Evolutionary conservation across 495 filamentous ascomycete species (phyloP).

Genomic region (Margaritispora aquatica): DNA sequence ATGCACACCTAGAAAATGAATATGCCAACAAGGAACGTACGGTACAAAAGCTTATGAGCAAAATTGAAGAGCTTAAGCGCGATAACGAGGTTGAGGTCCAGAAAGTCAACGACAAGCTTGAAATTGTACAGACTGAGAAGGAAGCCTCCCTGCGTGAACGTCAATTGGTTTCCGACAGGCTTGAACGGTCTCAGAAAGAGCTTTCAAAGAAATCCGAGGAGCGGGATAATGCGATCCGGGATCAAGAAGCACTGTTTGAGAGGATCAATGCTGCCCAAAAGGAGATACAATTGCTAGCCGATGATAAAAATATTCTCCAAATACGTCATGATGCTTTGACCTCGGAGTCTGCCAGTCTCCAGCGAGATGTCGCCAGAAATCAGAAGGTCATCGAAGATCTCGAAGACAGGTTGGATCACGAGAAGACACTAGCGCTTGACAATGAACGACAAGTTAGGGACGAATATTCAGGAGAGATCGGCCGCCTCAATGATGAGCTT

Average conservation of each 20-base stretch:
- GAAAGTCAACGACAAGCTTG: conserved; percentile 38
- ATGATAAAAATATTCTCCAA: conserved; percentile 68
- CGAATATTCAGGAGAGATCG: conserved; percentile 59
- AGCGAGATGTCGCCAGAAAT: conserved; percentile 54
- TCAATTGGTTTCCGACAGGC: conserved; percentile 36
- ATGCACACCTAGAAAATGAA: conserved; percentile 14
- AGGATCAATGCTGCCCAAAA: conserved; percentile 46
- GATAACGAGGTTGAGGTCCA: conserved; percentile 36
- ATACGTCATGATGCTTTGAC: conserved; percentile 64
- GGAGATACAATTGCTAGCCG: conserved; percentile 39
- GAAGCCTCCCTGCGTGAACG: conserved; percentile 32
- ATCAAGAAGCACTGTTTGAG: conserved; percentile 35
- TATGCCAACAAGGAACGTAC: conserved; percentile 11
- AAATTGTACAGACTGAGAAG: conserved; percentile 33
- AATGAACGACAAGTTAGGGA: conserved; percentile 47
- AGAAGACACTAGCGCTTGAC: conserved; percentile 50
- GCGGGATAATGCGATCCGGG: conserved; percentile 47
- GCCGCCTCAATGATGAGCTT: conserved; percentile 58
- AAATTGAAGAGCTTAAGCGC: conserved; percentile 32
- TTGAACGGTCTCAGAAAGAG: conserved; percentile 49
- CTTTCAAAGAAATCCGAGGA: conserved; percentile 46
- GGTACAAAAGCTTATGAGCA: conserved; percentile 16
- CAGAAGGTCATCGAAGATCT: conserved; percentile 51
- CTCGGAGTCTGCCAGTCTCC: conserved; percentile 58
- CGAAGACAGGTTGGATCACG: conserved; percentile 49